phyloP scores from a whole-genome alignment of 1,284 basidiomycete genomes.

The Malassezia dermatis region DNA sequence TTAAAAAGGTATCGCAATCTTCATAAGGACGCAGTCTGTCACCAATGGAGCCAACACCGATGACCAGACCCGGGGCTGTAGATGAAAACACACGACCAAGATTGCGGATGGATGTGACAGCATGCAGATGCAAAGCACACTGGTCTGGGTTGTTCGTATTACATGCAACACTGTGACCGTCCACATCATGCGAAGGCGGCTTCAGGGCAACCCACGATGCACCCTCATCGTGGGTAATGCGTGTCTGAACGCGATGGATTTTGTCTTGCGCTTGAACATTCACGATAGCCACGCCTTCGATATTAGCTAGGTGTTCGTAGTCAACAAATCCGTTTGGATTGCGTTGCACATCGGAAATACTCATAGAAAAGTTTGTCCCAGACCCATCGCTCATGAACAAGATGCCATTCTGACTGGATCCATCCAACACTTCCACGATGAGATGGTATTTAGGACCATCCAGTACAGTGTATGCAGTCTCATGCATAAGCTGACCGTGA shows the following conservation, averaged over 20 bases:
- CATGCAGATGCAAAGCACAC: slow-evolving; percentile 82
- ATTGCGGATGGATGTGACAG: slow-evolving; percentile 81
- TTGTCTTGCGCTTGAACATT: slow-evolving; percentile 72
- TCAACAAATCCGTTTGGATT: slow-evolving; percentile 81
- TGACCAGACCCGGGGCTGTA: slow-evolving; percentile 80
- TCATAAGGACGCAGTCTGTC: slow-evolving; percentile 63
- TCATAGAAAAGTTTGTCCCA: slow-evolving; percentile 88
- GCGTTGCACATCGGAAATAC: slow-evolving; percentile 77
- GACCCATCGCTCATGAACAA: slow-evolving; percentile 88
- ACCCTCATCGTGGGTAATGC: slow-evolving; percentile 83
- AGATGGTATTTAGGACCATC: slow-evolving; percentile 85
- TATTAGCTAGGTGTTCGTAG: slow-evolving; percentile 77
- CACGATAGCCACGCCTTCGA: slow-evolving; percentile 86
- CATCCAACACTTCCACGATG: slow-evolving; percentile 67
- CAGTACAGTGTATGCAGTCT: slow-evolving; percentile 90
- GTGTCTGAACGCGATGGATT: slow-evolving; percentile 55
- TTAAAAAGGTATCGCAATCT: slow-evolving; percentile 85
- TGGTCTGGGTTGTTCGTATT: slow-evolving; percentile 54
- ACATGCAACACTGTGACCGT: slow-evolving; percentile 60
- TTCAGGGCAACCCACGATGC: slow-evolving; percentile 65
- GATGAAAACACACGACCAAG: slow-evolving; percentile 87
- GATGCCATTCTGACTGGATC: slow-evolving; percentile 63
- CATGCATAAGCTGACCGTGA: slow-evolving; percentile 67
- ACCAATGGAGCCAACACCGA: slow-evolving; percentile 87
- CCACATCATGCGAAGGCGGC: slow-evolving; percentile 58